Base-by-base conservation (phyloP, 1,284 basidiomycete genomes). In the Boletellus deceptivus region DNA sequence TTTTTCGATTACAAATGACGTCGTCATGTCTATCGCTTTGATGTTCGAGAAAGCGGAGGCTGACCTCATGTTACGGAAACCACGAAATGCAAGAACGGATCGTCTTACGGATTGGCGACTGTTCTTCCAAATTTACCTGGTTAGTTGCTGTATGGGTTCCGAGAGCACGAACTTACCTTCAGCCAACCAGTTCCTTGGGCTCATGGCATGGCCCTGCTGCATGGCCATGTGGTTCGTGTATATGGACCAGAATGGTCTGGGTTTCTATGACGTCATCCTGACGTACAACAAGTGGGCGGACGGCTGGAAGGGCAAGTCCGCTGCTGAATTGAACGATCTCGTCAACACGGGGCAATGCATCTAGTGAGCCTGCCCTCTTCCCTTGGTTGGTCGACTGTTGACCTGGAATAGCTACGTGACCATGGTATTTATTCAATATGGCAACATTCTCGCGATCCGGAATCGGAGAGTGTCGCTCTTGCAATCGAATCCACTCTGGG, bases 71-170 rank as follows among this genome's bases (percentile, higher is more conserved):
- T 62, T 75, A 10, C 78, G 85, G 40, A 80, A 79, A 53, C 88
- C 88, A 0, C 75, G 89, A 33, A 78, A 87, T 53, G 75, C 79
- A 20, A 80, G 74, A 51, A 79, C 63, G 6, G 80, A 83, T 50
- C 71, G 79, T 16, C 70, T 83, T 13, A 78, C 63, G 0, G 63
- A 71, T 54, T 72, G 63, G 62, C 57, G 56, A 20, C 47, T 71
- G 48, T 68, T 70, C 58, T 27, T 65, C 54, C 69, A 69, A 49
- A 72, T 69, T 29, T 65, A 64, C 33, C 43, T 67, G 41, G 62
- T 69, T 24, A 38, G 62, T 50, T 11, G 5, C 18, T 16, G 24
- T 45, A 33, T 6, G n/a, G 13, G 35, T 38, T 59, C 48, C 48
- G 11, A 38, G 49, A 33, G n/a, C 25, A 34, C 17, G 16, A 14